Evolutionary conservation across 2,329 filamentous ascomycete genomes (phyloP), one percentile per base, ranked within the genome.

Genomic region (Phaeosphaeriaceae sp.): DNA sequence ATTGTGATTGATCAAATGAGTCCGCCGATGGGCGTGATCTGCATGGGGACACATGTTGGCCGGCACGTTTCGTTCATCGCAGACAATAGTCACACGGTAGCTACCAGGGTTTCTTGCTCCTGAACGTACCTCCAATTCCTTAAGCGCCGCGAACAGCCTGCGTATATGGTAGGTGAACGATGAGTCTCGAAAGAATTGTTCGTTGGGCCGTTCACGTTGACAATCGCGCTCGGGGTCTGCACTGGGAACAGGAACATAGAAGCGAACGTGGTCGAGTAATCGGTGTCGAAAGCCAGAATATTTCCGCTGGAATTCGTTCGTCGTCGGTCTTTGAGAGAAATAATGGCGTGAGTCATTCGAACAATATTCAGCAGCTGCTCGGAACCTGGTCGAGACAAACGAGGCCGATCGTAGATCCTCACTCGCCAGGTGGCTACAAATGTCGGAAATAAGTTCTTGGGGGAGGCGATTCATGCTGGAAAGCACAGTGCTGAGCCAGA

Each of bases 241-340:
- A 17, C 19, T 23, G 23, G 42, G 48, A 55, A 50, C 47, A 13
- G 6, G 2, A 32, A 17, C 8, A 35, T 43, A 7, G 19, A 56
- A 59, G 28, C 24, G 4, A 3, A 58, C 19, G 2, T 43, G 7
- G 17, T 47, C 19, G 7, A 61, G 53, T 19, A 44, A 55, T 21
- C 46, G 43, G 32, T 51, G 47, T 43, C 59, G 59, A 17, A 47
- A 49, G n/a, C 50, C 50, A 17, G 44, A 26, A 32, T 56, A 59
- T 13, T 17, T 13, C 6, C 15, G 3, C 13, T n/a, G 11, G 8
- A 40, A 40, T 13, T 8, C 4, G 15, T 40, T n/a, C 15, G 13
- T 3, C 1, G 35, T 40, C 3, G 40, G n/a, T n/a, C n/a, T n/a
- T n/a, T n/a, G 6, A 22, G 2, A 1, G 11, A 1, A 17, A 23